Evolutionary conservation across 495 filamentous ascomycete genomes (phyloP), one percentile per base, ranked within the genome.

Genomic region (Hypoxylon subgilvum): DNA sequence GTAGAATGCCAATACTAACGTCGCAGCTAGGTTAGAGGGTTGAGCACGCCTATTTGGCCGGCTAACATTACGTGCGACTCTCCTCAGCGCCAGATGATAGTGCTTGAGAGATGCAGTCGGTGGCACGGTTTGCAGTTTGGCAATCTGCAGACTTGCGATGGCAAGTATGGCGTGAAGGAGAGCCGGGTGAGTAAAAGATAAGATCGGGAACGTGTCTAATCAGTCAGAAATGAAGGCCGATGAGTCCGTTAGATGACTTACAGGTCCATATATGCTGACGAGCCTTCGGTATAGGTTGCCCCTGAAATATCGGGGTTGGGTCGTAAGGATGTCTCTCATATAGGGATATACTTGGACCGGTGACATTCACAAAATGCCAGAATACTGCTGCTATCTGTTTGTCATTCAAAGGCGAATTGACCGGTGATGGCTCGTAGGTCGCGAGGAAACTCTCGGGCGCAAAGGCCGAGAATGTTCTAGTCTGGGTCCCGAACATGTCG

Each of bases 161-260:
- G 94, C 94, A 7, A 98, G 85, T 68, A 97, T 95, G 10, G 92
- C 88, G 62, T 97, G 94, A 31, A 97, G 82, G 4, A 98, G 79
- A 0, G 88, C 90, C 23, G 87, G 91, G 57, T 96, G 84, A 45
- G 87, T 85, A 25, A 98, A 82, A 1, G 93, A 88, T 44, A 91
- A 83, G 60, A 92, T 86, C 2, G 94, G 92, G 51, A 97, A 81
- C 0, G 85, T 92, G 63, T 97, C 79, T 82, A 32, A 2, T 57
- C 30, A 61, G 59, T 16, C 39, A 21, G 43, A 7, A 16, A 32
- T 1, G 10, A 9, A 12, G 9, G 4, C 23, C 14, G 17, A 40
- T 2, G 5, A 2, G n/a, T n/a, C n/a, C n/a, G n/a, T n/a, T n/a
- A 18, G 10, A 35, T 42, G 18, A 69, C 78, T 68, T 72, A 82